Conservation (phyloP, 305 asterid species). For the Plantago coronopus region DNA sequence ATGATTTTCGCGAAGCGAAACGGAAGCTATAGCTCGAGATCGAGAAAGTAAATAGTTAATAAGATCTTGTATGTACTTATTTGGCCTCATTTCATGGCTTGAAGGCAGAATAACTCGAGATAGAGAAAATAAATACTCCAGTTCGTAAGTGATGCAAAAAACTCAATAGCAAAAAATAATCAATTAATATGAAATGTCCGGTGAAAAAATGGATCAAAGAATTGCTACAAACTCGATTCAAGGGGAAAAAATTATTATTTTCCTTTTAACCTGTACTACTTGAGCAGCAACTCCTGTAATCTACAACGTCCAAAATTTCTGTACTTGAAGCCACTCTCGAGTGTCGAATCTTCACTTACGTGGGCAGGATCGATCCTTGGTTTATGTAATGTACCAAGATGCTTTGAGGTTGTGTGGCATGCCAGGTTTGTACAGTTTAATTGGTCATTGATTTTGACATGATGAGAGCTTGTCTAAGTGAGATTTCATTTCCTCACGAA, state of each 20-base stretch:
- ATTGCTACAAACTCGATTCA: slow-evolving; percentile 45
- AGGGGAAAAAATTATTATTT: slow-evolving; percentile 37
- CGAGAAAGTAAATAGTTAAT: too few species aligned
- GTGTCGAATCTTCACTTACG: slow-evolving; percentile 19
- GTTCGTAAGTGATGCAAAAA: slow-evolving; percentile 28
- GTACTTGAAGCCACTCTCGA: slow-evolving; percentile 19
- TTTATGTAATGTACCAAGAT: slow-evolving; percentile 1
- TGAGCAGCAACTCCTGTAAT: slow-evolving; percentile 37
- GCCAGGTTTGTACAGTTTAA: slow-evolving; percentile 24
- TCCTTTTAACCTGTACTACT: slow-evolving; percentile 23
- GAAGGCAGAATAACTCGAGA: slow-evolving; percentile 20
- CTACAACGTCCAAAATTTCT: slow-evolving; percentile 44
- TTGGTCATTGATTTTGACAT: slow-evolving; percentile 15
- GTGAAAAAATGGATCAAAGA: slow-evolving; percentile 30
- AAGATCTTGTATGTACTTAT: too few species aligned
- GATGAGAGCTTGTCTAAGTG: slow-evolving; percentile 36
- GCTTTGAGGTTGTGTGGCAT: slow-evolving; percentile 12
- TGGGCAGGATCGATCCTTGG: slow-evolving; percentile 26
- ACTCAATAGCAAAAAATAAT: slow-evolving; percentile 45
- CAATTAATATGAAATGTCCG: slow-evolving; percentile 31
- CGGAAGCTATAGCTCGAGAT: too few species aligned
- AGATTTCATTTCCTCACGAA: slow-evolving; percentile 66
- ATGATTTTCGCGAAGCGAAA: too few species aligned
- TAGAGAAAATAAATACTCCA: too few species aligned
- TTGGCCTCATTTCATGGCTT: not conserved